Evolutionary conservation across 768 basidiomycete genomes (phyloP), one percentile per base, ranked within the genome.

Genomic region (Boletus speciosus): DNA sequence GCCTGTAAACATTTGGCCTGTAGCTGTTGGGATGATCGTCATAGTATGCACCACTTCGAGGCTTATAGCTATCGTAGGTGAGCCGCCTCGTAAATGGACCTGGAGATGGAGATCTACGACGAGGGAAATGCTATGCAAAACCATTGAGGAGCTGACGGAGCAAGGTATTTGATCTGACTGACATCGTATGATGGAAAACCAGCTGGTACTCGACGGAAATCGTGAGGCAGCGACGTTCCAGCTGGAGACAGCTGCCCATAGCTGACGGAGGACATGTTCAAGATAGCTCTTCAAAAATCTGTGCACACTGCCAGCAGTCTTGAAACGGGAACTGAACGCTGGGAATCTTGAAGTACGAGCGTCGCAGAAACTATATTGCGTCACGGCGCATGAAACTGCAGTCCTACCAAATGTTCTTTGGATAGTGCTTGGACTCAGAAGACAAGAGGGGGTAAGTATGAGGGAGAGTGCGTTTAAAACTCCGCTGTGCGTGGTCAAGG

Each of bases 31-130:
- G 57, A 61, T 72, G 66, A 35, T 75, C 76, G 51, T 76, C 76
- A 60, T 76, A 74, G 43, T 69, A 60, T 16, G 65, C 56, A 37
- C 72, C 61, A 25, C 72, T 72, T 53, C 74, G 66, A 29, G 80
- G 76, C 31, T 74, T 71, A 65, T 83, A 84, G 47, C 76, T 77
- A 61, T 85, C 80, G 59, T 81, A 81, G 27, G 76, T 61, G 53
- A 69, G 73, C 52, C 65, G 63, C 62, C 76, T 72, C 38, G 79
- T 72, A 55, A 78, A 68, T 34, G 78, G 61, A 37, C 72, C 71
- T 46, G 82, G 78, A 47, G 85, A 81, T 41, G 79, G 78, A 40
- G 78, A 75, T 58, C 74, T 75, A 51, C 77, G 77, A 59, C 75
- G 77, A 51, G 59, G 25, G 40, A 60, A 58, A 48, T 57, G 68